A percentile compares a stretch with the other conserved stretches of the same genome.
These are phyloP conservation scores for Astrothelium macrocarpum DNA, from an alignment of 495 filamentous ascomycete species.

Conservation along the genomic window DNA sequence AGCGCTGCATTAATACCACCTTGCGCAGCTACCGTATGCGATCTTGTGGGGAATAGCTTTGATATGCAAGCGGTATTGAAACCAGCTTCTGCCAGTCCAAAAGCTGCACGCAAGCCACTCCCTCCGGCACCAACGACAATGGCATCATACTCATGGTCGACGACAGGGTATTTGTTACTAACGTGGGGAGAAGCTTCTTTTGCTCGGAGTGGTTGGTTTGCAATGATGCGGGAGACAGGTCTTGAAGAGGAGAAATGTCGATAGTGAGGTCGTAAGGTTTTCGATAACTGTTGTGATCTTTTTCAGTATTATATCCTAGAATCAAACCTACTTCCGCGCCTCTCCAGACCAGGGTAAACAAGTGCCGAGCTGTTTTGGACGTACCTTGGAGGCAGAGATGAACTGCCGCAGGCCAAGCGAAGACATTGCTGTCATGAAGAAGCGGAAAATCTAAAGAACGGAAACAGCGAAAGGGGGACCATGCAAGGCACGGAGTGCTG, in stretches of 20 bases:
- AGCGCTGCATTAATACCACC: slow-evolving; percentile 94
- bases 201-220: slow-evolving; percentile 72
- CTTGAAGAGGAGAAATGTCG: slow-evolving; percentile 79
- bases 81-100: slow-evolving; percentile 93
- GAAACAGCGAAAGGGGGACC: neutral
- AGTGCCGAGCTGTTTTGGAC: slow-evolving; percentile 13
- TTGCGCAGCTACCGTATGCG: slow-evolving; percentile 92
- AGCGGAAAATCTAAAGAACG: neutral
- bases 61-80: slow-evolving; percentile 99
- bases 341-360: slow-evolving; percentile 10
- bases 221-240: slow-evolving; percentile 71
- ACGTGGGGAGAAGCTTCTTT: slow-evolving; percentile 82
- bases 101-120: slow-evolving; percentile 88
- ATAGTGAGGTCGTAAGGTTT: slow-evolving; percentile 43
- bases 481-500: neutral
- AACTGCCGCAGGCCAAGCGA: slow-evolving; percentile 51
- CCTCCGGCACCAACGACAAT: slow-evolving; percentile 94
- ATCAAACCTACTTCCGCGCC: slow-evolving; percentile 1
- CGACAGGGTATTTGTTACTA: slow-evolving; percentile 40
- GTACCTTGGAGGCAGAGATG: slow-evolving; percentile 47
- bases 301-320: slow-evolving; percentile 21
- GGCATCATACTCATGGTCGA: slow-evolving; percentile 43
- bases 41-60: slow-evolving; percentile 94
- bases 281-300: slow-evolving; percentile 34
- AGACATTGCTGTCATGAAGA: slow-evolving; percentile 37